These are phyloP conservation scores for Exserohilum turcica DNA, from an alignment of 2,329 filamentous ascomycete genomes.

Conservation along the genomic window DNA sequence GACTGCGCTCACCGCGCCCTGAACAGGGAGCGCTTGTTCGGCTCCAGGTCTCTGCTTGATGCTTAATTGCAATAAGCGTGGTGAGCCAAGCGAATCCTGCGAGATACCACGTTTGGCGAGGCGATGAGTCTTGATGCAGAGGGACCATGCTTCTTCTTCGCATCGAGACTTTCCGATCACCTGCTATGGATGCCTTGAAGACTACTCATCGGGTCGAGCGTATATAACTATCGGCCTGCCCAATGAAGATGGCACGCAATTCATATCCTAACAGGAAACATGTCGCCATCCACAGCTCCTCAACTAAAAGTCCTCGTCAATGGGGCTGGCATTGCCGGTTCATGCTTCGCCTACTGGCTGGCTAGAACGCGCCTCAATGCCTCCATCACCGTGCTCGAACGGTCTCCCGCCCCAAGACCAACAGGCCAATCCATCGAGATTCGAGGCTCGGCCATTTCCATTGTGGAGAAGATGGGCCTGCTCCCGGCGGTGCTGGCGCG, in stretches of 20 bases:
- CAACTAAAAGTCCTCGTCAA: conserved; percentile 43
- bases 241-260: neutral
- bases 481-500: conserved; percentile 43
- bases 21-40: neutral
- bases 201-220: neutral
- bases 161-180: neutral
- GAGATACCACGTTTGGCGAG: neutral
- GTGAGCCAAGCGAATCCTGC: neutral
- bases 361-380: conserved; percentile 35
- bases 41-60: neutral
- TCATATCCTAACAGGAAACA: neutral
- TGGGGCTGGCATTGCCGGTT: conserved; percentile 49
- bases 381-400: conserved; percentile 53
- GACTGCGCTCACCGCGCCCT: neutral
- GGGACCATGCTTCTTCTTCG: neutral
- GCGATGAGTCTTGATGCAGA: neutral
- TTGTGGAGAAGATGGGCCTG: conserved; percentile 51
- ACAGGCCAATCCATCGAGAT: conserved; percentile 56
- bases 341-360: conserved; percentile 45
- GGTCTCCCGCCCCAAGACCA: conserved; percentile 45
- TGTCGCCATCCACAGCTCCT: conserved; percentile 16
- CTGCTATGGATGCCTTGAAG: neutral
- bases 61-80: neutral
- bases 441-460: conserved; percentile 49
- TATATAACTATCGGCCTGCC: neutral